Base-by-base conservation (phyloP, 352 stramenopile genomes). In the Thraustotheca clavata region DNA sequence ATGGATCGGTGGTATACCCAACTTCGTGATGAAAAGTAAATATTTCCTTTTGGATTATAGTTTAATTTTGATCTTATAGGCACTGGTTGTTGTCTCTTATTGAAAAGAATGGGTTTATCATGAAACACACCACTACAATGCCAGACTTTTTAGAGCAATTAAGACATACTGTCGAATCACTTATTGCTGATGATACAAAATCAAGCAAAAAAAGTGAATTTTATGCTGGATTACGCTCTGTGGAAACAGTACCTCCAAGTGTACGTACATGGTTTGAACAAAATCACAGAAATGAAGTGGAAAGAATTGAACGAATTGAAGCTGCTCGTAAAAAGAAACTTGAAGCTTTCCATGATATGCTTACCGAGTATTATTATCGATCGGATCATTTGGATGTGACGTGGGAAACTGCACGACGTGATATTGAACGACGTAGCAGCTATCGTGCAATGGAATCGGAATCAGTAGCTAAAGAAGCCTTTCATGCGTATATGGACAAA, bases 401-500 rank as follows among this genome's bases (percentile, higher is more conserved):
- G 1, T 68, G 60, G 60, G 55, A 67, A 9, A 16, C 60, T 14
- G 65, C 47, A 6, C 36, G 31, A n/a, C 38, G 14, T 4, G 40
- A 69, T n/a, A 11, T 61, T 9, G 24, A 65, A 18, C 49, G 50
- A 31, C 47, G 39, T 8, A 54, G 34, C 22, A 73, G 76, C 52
- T 68, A 68, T 14, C 43, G 75, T 16, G 70, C 55, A 4, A 80
- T 85, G 49, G 70, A 78, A 16, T 67, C 48, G 24, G 60, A 73
- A 0, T 74, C 86, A 8, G 61, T 68, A 0, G 61, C 86, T 34
- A 80, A 78, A 40, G 60, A 32, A 1, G 68, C 54, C 1, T 88
- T 87, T 54, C 27, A 65, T 36, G 35, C 46, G 2, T 65, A 65
- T 62, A 54, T 80, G 24, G 67, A 63, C 0, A 69, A 74, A 11